These are phyloP conservation scores for Vitis hybrid DNA, from an alignment of 177 flowering plant genomes.

Conservation along the genomic window DNA sequence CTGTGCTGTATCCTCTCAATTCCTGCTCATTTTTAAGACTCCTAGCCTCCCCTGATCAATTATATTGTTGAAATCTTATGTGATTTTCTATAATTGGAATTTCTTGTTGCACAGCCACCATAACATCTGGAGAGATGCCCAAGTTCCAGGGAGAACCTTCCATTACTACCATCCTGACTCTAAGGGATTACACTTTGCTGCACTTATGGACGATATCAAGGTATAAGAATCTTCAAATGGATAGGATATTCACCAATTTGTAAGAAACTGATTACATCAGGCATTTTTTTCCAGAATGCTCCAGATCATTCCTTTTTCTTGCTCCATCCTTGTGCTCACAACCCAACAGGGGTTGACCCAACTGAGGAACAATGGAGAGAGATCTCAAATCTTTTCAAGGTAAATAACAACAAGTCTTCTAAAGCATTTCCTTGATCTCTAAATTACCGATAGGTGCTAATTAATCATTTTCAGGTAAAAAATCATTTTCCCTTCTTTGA, in stretches of 20 bases:
- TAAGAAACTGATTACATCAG: background rate
- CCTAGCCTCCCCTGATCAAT: background rate
- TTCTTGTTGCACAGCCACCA: constrained; percentile 28
- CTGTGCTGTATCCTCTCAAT: background rate
- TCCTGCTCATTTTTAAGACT: background rate
- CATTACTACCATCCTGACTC: constrained; percentile 31
- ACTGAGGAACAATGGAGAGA: constrained; percentile 44
- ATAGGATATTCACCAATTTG: background rate
- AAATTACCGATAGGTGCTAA: no score
- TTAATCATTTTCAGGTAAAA: constrained; percentile 25
- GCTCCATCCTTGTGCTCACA: constrained; percentile 45
- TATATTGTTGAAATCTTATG: background rate
- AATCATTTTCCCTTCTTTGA: constrained; percentile 45
- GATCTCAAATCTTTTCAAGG: constrained; percentile 35
- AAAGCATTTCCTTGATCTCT: no score
- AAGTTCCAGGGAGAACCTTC: constrained; percentile 28
- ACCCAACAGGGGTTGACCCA: constrained; percentile 47
- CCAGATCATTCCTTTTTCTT: constrained; percentile 36
- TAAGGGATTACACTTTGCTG: constrained; percentile 33
- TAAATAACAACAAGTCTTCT: background rate
- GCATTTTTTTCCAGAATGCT: constrained; percentile 24
- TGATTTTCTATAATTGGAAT: background rate
- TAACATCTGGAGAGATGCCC: constrained; percentile 45
- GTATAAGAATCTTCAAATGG: constrained; percentile 12
- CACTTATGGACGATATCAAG: constrained; percentile 38